Conservation (phyloP, 306 rosid genomes). For the Sindora glabra region DNA sequence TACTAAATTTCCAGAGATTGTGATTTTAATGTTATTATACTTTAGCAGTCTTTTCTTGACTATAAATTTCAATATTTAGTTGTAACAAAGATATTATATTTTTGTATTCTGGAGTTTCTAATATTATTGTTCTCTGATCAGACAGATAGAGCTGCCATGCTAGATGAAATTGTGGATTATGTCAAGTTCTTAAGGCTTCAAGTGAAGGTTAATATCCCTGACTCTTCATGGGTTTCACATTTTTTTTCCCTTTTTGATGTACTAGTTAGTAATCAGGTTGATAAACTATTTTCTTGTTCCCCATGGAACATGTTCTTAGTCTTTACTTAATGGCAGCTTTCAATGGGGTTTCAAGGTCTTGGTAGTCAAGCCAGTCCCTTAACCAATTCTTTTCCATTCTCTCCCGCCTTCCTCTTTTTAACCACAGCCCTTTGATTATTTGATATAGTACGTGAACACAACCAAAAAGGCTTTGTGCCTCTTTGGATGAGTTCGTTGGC, state of each 20-base stretch:
- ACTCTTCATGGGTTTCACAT: slow-evolving; percentile 2
- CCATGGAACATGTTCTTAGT: background rate
- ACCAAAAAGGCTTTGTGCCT: too few species aligned
- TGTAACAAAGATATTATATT: too few species aligned
- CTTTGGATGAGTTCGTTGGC: background rate
- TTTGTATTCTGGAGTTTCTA: too few species aligned
- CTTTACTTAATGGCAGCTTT: background rate
- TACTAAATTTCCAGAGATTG: slow-evolving; percentile 1
- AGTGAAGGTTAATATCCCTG: slow-evolving; percentile 58
- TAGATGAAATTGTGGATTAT: slow-evolving; percentile 95
- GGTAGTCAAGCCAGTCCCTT: background rate
- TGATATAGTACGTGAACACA: too few species aligned
- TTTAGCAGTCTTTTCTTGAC: too few species aligned
- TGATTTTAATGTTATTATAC: background rate
- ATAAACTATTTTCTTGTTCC: too few species aligned
- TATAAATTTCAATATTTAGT: too few species aligned
- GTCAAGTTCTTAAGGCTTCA: slow-evolving; percentile 97
- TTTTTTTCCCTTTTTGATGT: background rate
- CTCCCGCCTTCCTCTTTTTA: background rate
- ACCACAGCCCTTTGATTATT: too few species aligned
- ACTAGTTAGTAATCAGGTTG: too few species aligned
- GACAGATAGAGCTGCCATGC: slow-evolving; percentile 99
- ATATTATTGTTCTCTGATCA: slow-evolving; percentile 23
- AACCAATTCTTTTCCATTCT: background rate
- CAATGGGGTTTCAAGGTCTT: background rate